Conservation (phyloP, 345 rosid species). For the Aethionema arabicum region DNA sequence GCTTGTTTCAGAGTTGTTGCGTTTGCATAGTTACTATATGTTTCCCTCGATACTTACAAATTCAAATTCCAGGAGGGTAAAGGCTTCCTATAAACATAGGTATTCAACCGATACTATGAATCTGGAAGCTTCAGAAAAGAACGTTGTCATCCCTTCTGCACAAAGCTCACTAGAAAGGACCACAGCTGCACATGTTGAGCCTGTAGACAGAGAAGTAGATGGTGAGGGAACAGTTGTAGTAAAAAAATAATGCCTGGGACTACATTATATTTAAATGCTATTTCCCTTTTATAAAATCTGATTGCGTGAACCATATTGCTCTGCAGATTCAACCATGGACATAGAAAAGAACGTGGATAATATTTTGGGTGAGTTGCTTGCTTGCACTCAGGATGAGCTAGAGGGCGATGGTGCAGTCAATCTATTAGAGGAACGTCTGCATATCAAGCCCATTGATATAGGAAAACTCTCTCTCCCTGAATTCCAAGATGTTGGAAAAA, state of each 20-base stretch:
- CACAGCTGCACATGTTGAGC: slow-evolving; percentile 30
- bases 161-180: slow-evolving; percentile 34
- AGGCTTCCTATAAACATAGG: slow-evolving; percentile 49
- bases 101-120: slow-evolving; percentile 36
- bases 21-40: slow-evolving; percentile 9
- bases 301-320: slow-evolving; percentile 19
- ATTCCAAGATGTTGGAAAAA: slow-evolving; percentile 46
- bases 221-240: slow-evolving; percentile 47
- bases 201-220: slow-evolving; percentile 36
- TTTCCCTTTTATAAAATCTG: slow-evolving; percentile 24
- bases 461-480: slow-evolving; percentile 59
- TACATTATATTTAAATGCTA: slow-evolving; percentile 12
- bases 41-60: slow-evolving; percentile 20
- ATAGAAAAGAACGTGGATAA: slow-evolving; percentile 45
- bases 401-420: slow-evolving; percentile 57
- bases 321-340: slow-evolving; percentile 45
- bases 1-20: slow-evolving; percentile 15
- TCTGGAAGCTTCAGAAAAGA: slow-evolving; percentile 43
- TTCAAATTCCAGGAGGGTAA: slow-evolving; percentile 44
- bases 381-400: slow-evolving; percentile 47
- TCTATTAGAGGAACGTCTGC: slow-evolving; percentile 58
- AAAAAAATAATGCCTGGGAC: slow-evolving; percentile 10
- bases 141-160: slow-evolving; percentile 31
- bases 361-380: slow-evolving; percentile 57
- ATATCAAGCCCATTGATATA: slow-evolving; percentile 52